phyloP scores from a whole-genome alignment of 345 rosid genomes.

The Salix viminalis region DNA sequence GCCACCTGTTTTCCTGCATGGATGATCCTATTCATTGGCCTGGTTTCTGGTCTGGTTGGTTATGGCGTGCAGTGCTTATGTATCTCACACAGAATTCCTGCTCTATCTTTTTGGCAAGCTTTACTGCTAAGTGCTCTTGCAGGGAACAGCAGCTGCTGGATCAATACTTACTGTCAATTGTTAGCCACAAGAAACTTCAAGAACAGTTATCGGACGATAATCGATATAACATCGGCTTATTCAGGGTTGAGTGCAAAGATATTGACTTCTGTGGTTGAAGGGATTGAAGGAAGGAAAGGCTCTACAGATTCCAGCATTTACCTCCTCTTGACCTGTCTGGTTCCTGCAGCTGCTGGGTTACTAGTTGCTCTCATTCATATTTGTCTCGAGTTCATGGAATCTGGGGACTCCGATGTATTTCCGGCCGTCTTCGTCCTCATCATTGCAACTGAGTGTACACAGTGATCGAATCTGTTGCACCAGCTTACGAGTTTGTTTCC shows the following conservation, averaged over 20 bases:
- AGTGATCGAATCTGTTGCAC: background rate
- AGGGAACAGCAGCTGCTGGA: conserved; percentile 23
- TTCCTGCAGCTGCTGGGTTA: background rate
- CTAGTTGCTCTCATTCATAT: background rate
- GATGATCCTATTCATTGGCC: conserved; percentile 3
- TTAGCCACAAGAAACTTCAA: conserved; percentile 21
- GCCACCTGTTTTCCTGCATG: conserved; percentile 12
- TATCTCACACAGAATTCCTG: background rate
- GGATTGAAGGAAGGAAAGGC: conserved; percentile 5
- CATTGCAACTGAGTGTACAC: background rate
- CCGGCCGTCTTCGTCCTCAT: background rate
- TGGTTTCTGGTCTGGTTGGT: conserved; percentile 5
- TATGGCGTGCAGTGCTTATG: conserved; percentile 13
- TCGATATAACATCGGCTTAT: conserved; percentile 9
- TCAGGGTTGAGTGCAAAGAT: conserved; percentile 4
- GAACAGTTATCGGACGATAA: background rate
- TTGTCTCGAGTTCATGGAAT: background rate
- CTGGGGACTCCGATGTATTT: background rate
- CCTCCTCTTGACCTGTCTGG: conserved; percentile 9
- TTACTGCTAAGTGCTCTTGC: conserved; percentile 8
- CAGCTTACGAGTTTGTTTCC: background rate
- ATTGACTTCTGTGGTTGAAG: background rate
- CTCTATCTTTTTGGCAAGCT: conserved; percentile 10
- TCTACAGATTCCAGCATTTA: conserved; percentile 10
- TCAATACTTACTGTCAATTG: conserved; percentile 11